Conservation (phyloP, 1,139 yeast species). For the Taiozyma sp. region DNA sequence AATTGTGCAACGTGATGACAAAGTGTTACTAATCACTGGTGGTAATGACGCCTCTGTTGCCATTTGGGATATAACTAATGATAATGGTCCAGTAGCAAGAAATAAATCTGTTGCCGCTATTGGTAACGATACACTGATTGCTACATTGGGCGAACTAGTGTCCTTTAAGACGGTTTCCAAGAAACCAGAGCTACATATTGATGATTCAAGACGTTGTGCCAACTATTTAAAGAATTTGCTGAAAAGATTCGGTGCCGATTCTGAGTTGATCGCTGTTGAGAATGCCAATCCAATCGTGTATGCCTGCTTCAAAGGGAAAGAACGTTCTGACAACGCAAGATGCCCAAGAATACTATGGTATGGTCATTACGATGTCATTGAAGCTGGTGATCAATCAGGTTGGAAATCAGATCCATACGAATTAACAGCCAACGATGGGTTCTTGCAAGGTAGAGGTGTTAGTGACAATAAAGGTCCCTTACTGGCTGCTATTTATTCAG, state of each 20-base stretch:
- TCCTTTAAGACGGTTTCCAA: constrained; percentile 75
- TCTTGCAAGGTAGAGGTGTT: constrained; percentile 86
- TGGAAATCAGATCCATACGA: constrained; percentile 83
- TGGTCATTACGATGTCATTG: constrained; percentile 94
- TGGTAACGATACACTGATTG: constrained; percentile 57
- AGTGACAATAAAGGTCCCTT: constrained; percentile 95
- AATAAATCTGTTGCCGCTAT: constrained; percentile 14
- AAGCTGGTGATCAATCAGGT: constrained; percentile 48
- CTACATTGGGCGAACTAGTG: constrained; percentile 55
- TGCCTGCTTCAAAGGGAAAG: constrained; percentile 55
- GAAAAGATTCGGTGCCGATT: constrained; percentile 66
- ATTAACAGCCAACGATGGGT: constrained; percentile 76
- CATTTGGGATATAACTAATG: constrained; percentile 47
- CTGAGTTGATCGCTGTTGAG: constrained; percentile 66
- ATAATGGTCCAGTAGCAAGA: constrained; percentile 12
- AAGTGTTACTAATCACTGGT: constrained; percentile 43
- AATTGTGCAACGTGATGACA: constrained; percentile 22
- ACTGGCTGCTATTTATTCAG: constrained; percentile 84
- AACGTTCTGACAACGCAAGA: constrained; percentile 1
- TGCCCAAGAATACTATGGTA: constrained; percentile 64
- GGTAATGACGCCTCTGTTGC: constrained; percentile 56
- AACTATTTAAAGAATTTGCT: constrained; percentile 61
- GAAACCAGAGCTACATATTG: constrained; percentile 56
- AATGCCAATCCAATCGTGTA: constrained; percentile 77
- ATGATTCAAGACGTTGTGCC: constrained; percentile 87